Percentiles rank a stretch among this genome's conserved stretches.
phyloP scores from a whole-genome alignment of 257 asterid genomes.

The Osmanthus fragrans region DNA sequence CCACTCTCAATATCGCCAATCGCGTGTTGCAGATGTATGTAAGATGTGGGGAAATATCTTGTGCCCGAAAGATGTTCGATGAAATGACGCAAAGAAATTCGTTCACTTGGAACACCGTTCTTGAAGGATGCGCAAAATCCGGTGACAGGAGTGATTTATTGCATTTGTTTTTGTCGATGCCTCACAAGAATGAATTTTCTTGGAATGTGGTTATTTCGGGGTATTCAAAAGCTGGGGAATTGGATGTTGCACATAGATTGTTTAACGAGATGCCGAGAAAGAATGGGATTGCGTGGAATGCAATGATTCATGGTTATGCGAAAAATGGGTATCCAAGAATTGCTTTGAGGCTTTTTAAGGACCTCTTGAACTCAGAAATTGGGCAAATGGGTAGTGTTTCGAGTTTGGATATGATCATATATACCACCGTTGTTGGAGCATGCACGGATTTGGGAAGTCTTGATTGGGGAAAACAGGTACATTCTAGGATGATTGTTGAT shows the following conservation, averaged over 20 bases:
- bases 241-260: constrained; percentile 47
- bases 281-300: constrained; percentile 63
- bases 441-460: constrained; percentile 53
- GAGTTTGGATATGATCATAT: constrained; percentile 51
- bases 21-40: constrained; percentile 78
- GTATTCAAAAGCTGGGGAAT: constrained; percentile 47
- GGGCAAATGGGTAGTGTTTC: constrained; percentile 25
- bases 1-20: constrained; percentile 60
- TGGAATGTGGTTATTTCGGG: constrained; percentile 72
- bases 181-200: constrained; percentile 64
- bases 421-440: constrained; percentile 62
- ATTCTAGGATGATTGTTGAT: constrained; percentile 51
- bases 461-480: constrained; percentile 78
- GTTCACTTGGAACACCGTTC: constrained; percentile 77
- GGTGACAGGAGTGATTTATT: constrained; percentile 34
- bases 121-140: constrained; percentile 65
- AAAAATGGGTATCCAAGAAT: constrained; percentile 43
- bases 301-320: constrained; percentile 71
- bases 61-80: constrained; percentile 64
- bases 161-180: constrained; percentile 49
- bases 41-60: constrained; percentile 51
- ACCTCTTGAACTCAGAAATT: constrained; percentile 41
- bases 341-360: constrained; percentile 56
- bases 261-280: constrained; percentile 67
- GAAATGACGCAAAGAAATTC: constrained; percentile 66